Base-by-base conservation (phyloP, 2,329 filamentous ascomycete genomes). In the Talaromyces sp. region DNA sequence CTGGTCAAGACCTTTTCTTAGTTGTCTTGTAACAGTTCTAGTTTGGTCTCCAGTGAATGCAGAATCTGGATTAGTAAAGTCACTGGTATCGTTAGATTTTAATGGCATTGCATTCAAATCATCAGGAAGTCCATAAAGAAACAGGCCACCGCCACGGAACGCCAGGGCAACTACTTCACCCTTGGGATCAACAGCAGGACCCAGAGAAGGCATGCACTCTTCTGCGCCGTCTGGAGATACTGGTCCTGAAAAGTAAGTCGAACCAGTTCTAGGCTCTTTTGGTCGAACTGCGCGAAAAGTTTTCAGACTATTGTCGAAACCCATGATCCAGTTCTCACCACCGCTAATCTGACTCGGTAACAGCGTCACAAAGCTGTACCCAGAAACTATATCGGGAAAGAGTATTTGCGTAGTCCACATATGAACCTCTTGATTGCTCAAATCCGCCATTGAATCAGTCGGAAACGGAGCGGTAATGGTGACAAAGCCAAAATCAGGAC, bases 381-480 rank as follows among this genome's bases (percentile, higher is more conserved):
- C 87, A 52, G 85, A 83, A 63, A 86, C 90, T n/a, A 85, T 87
- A 64, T 91, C 89, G 3, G 89, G 89, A 58, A 93, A 93, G 2
- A 94, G 76, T 46, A 94, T 92, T 35, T 91, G 91, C 0, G 89
- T 91, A 6, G 89, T 93, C 89, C 89, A 94, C 67, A 93, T 81
- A 22, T 86, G 83, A 68, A 86, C 88, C 61, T 91, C 81, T 61
- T 85, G 82, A 59, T 89, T 84, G 57, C 73, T 70, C 19, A 78
- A 65, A 59, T 87, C 85, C 11, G 78, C 68, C 56, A 74, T 74
- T 31, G 73, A 70, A 53, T 78, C 81, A 41, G 89, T 86, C 69
- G 89, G 91, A 67, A 91, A 91, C 1, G 89, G 89, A 0, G 89
- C 89, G 0, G 88, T 90, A 35, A 94, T 79, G 51, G 91, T 85